Percentiles rank a stretch among this genome's conserved stretches.
phyloP scores from a whole-genome alignment of 805 yeast genomes.

The Ogataea trehalophila region DNA sequence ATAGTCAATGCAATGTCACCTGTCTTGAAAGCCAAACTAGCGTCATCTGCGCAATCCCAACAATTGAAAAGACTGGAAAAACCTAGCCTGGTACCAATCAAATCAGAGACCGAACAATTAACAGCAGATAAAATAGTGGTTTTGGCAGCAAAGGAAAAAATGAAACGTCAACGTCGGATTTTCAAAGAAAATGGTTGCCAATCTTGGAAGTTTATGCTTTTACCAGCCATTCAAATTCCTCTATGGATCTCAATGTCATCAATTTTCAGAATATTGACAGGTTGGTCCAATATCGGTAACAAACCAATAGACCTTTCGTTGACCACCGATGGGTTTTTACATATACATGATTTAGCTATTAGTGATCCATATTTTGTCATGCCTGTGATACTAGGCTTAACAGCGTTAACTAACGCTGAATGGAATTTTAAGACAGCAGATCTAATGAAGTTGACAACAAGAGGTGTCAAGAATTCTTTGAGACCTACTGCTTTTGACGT shows the following conservation, averaged over 20 bases:
- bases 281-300: constrained; percentile 44
- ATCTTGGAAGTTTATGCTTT: constrained; percentile 69
- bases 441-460: constrained; percentile 38
- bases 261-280: constrained; percentile 71
- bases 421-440: constrained; percentile 69
- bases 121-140: constrained; percentile 75
- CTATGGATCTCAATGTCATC: constrained; percentile 77
- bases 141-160: constrained; percentile 69
- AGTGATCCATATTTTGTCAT: constrained; percentile 58
- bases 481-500: constrained; percentile 60
- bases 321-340: constrained; percentile 49
- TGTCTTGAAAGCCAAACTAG: constrained; percentile 54
- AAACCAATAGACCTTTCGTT: constrained; percentile 47
- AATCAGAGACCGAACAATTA: constrained; percentile 36
- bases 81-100: constrained; percentile 18
- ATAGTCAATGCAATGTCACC: constrained; percentile 73
- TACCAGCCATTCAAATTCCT: constrained; percentile 83
- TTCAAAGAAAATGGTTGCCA: constrained; percentile 67
- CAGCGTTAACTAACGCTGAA: constrained; percentile 75
- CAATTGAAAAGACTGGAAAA: constrained; percentile 24
- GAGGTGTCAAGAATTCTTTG: constrained; percentile 36
- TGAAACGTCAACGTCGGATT: constrained; percentile 67
- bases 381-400: constrained; percentile 68
- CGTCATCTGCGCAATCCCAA: constrained; percentile 38
- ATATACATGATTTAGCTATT: constrained; percentile 57